Base-by-base conservation (phyloP, 345 rosid genomes). In the Boechera divaricarpa region DNA sequence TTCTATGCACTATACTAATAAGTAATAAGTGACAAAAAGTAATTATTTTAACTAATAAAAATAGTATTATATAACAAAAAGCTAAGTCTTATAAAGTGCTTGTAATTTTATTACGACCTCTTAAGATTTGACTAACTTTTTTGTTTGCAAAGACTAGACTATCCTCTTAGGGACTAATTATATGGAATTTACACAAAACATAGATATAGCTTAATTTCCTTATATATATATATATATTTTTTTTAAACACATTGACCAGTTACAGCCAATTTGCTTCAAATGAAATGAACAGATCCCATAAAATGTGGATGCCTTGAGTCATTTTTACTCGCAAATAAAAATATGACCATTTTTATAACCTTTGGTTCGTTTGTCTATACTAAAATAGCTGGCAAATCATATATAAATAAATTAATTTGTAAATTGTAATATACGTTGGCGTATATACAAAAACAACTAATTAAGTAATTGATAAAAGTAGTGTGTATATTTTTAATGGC, bases 221-320 rank as follows among this genome's bases (percentile, higher is more conserved):
- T 35, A 29, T 28, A 29, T 10, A 2, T 39, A 8, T 10, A 21
- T 21, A 21, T 35, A 36, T 8, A 21, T 21, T 1, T 21, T 21
- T 21, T 21, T 3, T 10, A 7, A 64, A 32, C 48, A 55, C 1
- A 45, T 45, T 55, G 49, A 7, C 58, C 11, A 21, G 10, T 21
- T 26, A 28, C n/a, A 69, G 69, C 55, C 53, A 38, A 28, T 49
- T 75, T 75, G 63, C 62, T 18, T 61, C 63, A 61, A 45, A 62
- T 24, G 69, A 76, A 38, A 42, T 62, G 24, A 53, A 33, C 55
- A 61, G 4, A 76, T 76, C 70, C 70, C 75, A 76, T 29, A 13
- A 21, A 61, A 52, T 53, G 39, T 55, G 70, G 80, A 62, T 76
- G 13, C 41, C 11, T 61, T 62, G 75, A 61, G 69, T 69, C 69